These are phyloP conservation scores for Mortierella sp. DNA, from an alignment of 371 early-diverging fungal species.

Conservation along the genomic window DNA sequence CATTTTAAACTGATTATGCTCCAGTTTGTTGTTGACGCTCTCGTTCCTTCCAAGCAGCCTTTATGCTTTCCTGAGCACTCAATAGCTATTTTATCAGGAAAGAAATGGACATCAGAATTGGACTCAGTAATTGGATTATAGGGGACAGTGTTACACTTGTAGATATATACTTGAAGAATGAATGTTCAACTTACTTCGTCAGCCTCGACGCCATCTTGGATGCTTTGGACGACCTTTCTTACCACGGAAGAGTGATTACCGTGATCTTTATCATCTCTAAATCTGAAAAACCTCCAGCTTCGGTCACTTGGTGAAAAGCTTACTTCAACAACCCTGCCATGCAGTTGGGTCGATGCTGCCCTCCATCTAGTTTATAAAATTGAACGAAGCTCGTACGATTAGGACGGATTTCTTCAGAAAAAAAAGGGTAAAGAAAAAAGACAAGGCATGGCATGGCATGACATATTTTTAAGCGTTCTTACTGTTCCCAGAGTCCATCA, in stretches of 20 bases:
- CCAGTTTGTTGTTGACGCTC: conserved; percentile 13
- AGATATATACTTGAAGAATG: no score
- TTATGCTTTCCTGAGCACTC: conserved; percentile 27
- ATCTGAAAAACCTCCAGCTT: conserved; percentile 88
- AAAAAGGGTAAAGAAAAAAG: background rate
- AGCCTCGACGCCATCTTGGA: conserved; percentile 79
- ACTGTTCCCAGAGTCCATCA: conserved; percentile 69
- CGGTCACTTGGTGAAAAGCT: conserved; percentile 67
- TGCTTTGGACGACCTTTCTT: conserved; percentile 78
- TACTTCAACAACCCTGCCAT: conserved; percentile 80
- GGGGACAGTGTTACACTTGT: no score
- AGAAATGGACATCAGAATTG: background rate
- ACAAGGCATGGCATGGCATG: background rate
- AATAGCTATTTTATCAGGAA: conserved; percentile 20
- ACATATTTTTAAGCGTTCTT: background rate
- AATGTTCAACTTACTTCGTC: conserved; percentile 65
- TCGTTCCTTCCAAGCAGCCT: conserved; percentile 46
- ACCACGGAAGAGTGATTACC: conserved; percentile 85
- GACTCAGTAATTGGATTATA: no score
- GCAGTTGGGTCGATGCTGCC: conserved; percentile 42
- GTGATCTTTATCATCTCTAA: conserved; percentile 87
- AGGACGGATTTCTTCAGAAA: background rate
- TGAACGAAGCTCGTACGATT: background rate
- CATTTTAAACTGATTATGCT: background rate
- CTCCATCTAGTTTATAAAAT: conserved; percentile 39